Percentiles rank a stretch among this genome's conserved stretches.
Conservation (phyloP, 2,329 filamentous ascomycete genomes). For the Colletotrichum abscissum region DNA sequence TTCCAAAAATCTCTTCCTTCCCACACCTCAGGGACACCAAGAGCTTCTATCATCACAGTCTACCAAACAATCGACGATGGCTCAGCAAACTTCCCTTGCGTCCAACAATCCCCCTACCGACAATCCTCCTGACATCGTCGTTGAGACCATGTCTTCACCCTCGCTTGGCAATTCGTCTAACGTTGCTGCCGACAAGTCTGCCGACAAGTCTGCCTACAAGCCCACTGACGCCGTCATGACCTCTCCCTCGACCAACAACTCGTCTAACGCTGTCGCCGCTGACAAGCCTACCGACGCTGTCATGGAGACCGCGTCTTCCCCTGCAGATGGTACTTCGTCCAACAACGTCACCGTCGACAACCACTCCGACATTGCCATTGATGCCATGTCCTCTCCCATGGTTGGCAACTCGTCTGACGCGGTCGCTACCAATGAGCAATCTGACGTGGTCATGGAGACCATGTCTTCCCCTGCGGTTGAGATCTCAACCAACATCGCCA, state of each 20-base stretch:
- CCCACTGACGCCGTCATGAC: not conserved
- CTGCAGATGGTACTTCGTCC: too few relatives aligned
- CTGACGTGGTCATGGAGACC: not conserved
- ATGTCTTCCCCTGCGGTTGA: not conserved
- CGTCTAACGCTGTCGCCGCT: too few relatives aligned
- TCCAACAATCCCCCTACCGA: not conserved
- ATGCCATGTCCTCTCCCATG: not conserved
- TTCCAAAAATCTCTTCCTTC: not conserved
- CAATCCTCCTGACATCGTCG: not conserved
- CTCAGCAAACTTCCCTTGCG: not conserved
- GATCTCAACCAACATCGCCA: not conserved
- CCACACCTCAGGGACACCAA: not conserved
- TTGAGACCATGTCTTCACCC: not conserved
- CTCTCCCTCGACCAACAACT: not conserved
- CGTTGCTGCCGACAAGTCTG: too few relatives aligned
- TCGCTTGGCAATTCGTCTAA: too few relatives aligned
- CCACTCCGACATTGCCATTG: not conserved
- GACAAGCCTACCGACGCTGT: too few relatives aligned
- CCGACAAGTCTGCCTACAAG: not conserved
- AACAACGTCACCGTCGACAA: not conserved
- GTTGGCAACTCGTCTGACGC: not conserved
- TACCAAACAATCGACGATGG: not conserved
- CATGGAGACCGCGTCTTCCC: too few relatives aligned
- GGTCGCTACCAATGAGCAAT: not conserved
- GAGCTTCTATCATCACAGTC: not conserved